These are phyloP conservation scores for Cucurbita moschata DNA, from an alignment of 306 rosid genomes.

Conservation along the genomic window DNA sequence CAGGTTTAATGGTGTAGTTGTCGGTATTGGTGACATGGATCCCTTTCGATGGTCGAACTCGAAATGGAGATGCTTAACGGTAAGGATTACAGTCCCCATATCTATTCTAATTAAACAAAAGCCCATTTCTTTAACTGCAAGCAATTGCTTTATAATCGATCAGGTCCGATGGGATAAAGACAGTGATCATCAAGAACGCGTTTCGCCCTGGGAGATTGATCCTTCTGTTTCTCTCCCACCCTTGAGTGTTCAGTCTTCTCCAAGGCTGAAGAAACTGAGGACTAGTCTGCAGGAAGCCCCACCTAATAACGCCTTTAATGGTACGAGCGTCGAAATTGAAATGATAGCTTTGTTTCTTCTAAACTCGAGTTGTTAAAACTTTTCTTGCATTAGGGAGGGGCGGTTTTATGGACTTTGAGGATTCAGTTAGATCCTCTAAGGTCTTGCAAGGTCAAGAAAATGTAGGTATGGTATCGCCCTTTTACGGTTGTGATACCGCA, in stretches of 20 bases:
- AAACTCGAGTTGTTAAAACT: background rate
- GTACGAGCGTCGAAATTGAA: constrained; percentile 22
- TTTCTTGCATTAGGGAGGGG: constrained; percentile 37
- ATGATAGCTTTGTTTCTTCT: background rate
- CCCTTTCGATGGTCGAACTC: constrained; percentile 83
- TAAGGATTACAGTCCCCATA: constrained; percentile 13
- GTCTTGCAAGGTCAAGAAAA: constrained; percentile 99
- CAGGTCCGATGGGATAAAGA: constrained; percentile 95
- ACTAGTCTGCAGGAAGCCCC: constrained; percentile 48
- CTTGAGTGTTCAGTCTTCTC: constrained; percentile 78
- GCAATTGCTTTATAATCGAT: background rate
- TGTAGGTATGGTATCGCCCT: constrained; percentile 63
- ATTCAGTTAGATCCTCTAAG: constrained; percentile 87
- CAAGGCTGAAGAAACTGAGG: constrained; percentile 86
- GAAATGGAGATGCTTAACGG: constrained; percentile 94
- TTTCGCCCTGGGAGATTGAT: constrained; percentile 93
- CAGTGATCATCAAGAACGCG: constrained; percentile 54
- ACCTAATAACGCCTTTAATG: constrained; percentile 40
- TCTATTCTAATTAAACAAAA: background rate
- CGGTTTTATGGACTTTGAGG: constrained; percentile 82
- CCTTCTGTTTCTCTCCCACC: constrained; percentile 72
- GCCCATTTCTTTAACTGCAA: background rate
- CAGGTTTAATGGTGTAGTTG: constrained; percentile 67
- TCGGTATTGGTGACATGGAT: constrained; percentile 75
- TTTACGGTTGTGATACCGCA: constrained; percentile 57